Conservation (phyloP, 495 filamentous ascomycete genomes). For the Melanomma pulvis-pyrius region DNA sequence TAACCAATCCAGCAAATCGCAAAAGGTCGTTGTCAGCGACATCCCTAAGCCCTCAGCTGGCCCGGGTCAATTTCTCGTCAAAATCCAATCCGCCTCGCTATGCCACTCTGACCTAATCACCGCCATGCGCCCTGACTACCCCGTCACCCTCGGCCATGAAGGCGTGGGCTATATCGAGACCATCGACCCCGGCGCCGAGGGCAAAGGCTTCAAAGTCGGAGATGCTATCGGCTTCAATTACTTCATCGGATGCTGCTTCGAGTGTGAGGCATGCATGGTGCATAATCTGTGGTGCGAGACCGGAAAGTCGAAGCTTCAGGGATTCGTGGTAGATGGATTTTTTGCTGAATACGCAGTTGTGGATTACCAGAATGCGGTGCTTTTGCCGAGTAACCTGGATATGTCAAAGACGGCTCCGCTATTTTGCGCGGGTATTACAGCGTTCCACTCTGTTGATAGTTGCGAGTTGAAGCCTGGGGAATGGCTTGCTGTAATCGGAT, state of each 20-base stretch:
- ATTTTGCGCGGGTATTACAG: conserved; percentile 50
- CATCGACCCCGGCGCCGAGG: conserved; percentile 41
- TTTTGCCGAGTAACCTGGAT: conserved; percentile 42
- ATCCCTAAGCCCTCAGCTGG: conserved; percentile 45
- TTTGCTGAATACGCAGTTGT: conserved; percentile 48
- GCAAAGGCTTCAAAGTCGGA: conserved; percentile 47
- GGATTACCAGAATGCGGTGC: conserved; percentile 47
- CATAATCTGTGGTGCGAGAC: conserved; percentile 47
- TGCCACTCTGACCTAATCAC: conserved; percentile 48
- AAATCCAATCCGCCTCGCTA: conserved; percentile 46
- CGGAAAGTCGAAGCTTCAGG: conserved; percentile 44
- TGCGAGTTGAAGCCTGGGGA: conserved; percentile 46
- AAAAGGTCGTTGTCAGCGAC: conserved; percentile 44
- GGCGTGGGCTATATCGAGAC: conserved; percentile 46
- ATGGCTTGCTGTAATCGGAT: conserved; percentile 42
- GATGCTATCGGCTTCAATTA: conserved; percentile 47
- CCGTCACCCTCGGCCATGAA: conserved; percentile 48
- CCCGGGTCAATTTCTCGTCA: conserved; percentile 45
- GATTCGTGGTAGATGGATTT: conserved; percentile 47
- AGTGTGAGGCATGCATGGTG: conserved; percentile 47
- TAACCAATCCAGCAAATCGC: conserved; percentile 27
- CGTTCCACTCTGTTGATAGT: conserved; percentile 48
- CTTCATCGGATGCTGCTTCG: conserved; percentile 47
- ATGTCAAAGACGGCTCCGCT: conserved; percentile 42
- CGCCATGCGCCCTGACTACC: conserved; percentile 32